Percentiles rank a stretch among this genome's conserved stretches.
Evolutionary conservation across 257 asterid genomes (phyloP).

Genomic region (Solanum etuberosum): DNA sequence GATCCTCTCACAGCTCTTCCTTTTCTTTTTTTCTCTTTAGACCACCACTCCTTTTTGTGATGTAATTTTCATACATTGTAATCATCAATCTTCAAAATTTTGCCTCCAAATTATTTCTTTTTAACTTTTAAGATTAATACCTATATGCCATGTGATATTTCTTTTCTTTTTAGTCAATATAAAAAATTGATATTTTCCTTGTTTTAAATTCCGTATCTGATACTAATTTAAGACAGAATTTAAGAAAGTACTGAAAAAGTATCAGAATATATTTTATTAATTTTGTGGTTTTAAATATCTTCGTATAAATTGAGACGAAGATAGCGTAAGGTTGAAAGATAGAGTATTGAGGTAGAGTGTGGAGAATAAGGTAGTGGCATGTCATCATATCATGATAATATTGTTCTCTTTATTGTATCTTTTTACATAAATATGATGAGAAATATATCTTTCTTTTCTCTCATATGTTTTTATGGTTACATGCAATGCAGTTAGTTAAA

Average conservation of each 20-base stretch:
- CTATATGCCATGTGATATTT: neutral
- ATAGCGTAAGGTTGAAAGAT: neutral
- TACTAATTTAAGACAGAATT: neutral
- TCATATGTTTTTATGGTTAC: neutral
- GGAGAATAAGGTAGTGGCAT: neutral
- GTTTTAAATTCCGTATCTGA: neutral
- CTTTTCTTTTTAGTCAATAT: neutral
- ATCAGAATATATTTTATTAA: neutral
- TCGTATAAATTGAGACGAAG: neutral
- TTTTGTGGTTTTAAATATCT: neutral
- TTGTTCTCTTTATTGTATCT: neutral
- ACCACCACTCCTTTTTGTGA: conserved; percentile 3
- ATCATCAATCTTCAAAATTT: neutral
- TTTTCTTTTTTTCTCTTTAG: neutral
- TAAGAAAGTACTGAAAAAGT: neutral
- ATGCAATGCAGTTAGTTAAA: neutral
- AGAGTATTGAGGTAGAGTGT: neutral
- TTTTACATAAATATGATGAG: neutral
- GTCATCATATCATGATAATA: neutral
- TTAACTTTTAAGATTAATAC: no score
- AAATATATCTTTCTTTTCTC: neutral
- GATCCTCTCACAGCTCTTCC: neutral
- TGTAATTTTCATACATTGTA: neutral
- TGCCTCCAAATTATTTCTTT: neutral
- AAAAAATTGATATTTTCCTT: neutral